Base-by-base conservation (phyloP, 2,329 filamentous ascomycete genomes). In the Talaromyces funiculosus region DNA sequence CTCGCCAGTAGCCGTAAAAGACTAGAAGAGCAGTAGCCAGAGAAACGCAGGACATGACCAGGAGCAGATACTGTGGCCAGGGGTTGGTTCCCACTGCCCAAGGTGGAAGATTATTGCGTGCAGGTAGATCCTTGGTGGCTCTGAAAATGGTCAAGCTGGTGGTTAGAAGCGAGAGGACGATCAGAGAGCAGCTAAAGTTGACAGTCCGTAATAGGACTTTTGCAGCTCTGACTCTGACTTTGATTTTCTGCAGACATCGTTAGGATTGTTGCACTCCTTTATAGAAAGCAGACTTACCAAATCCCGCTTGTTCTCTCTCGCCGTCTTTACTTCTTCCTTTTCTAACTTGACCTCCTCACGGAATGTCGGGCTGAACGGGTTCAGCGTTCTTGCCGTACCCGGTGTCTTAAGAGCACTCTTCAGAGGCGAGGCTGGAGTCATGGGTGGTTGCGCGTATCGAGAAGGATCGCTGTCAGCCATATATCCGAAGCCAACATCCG, bases 131-230 rank as follows among this genome's bases (percentile, higher is more conserved):
- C 72, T 85, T 90, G 62, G 94, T 97, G 54, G 92, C 84, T 74
- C 94, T 91, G 85, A 99, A 99, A 75, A 99, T 92, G 67, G 86
- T 80, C 71, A 99, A 90, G 3, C 90, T 91, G n/a, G 90, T 85
- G 14, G 89, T 87, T 58, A 99, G 80, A 85, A 99, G 93, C 64
- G 92, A 82, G 61, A 99, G 84, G 66, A 99, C 90, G 72, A 99
- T 97, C 63, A 97, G 82, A 74, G 90, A 93, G 81, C 94, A 99
- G 75, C 90, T 92, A 76, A 99, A 97, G 82, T 93, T 97, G 78
- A 97, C 90, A 60, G 91, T 89, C 66, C 94, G 89, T n/a, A 99
- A 86, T 64, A 96, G 85, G 68, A 97, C 88, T 80, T 99, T 99
- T 67, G 93, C 94, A 76, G 97, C 82, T 51, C 94, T 87, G 35